Evolutionary conservation across 768 basidiomycete species (phyloP).

Genomic region (Bullera alba): DNA sequence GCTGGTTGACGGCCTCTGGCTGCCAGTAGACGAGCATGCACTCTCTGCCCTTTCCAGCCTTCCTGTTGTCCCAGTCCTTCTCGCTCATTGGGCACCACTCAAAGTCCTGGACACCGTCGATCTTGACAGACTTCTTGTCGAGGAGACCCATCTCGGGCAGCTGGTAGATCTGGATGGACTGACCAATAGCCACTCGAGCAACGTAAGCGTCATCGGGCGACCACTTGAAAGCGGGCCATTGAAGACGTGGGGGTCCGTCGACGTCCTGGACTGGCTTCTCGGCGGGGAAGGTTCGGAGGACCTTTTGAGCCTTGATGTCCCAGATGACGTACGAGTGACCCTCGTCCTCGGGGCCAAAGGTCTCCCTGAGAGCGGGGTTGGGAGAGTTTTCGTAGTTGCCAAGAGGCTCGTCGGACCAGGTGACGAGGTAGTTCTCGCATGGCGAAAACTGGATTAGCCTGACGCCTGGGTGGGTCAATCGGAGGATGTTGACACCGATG

Average conservation of each 20-base stretch:
- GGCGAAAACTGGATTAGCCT: slow-evolving; percentile 96
- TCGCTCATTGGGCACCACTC: slow-evolving; percentile 96
- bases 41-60: slow-evolving; percentile 59
- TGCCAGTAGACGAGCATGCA: slow-evolving; percentile 98
- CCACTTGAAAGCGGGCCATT: slow-evolving; percentile 95
- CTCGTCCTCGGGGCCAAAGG: slow-evolving; percentile 68
- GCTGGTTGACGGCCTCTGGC: slow-evolving; percentile 91
- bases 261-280: slow-evolving; percentile 37
- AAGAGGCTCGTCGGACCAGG: slow-evolving; percentile 94
- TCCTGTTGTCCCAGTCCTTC: slow-evolving; percentile 69
- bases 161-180: slow-evolving; percentile 94
- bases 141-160: slow-evolving; percentile 88
- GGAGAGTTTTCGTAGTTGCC: slow-evolving; percentile 70
- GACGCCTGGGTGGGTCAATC: slow-evolving; percentile 90
- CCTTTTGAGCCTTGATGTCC: slow-evolving; percentile 88
- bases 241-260: slow-evolving; percentile 50
- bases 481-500: slow-evolving; percentile 55
- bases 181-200: slow-evolving; percentile 77
- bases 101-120: slow-evolving; percentile 94
- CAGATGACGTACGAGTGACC: slow-evolving; percentile 97
- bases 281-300: slow-evolving; percentile 81
- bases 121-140: slow-evolving; percentile 93
- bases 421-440: slow-evolving; percentile 90
- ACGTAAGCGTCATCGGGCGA: slow-evolving; percentile 93
- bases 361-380: slow-evolving; percentile 53